Evolutionary conservation across 306 rosid species (phyloP), one percentile per base, ranked within the genome.

Genomic region (Morella rubra): DNA sequence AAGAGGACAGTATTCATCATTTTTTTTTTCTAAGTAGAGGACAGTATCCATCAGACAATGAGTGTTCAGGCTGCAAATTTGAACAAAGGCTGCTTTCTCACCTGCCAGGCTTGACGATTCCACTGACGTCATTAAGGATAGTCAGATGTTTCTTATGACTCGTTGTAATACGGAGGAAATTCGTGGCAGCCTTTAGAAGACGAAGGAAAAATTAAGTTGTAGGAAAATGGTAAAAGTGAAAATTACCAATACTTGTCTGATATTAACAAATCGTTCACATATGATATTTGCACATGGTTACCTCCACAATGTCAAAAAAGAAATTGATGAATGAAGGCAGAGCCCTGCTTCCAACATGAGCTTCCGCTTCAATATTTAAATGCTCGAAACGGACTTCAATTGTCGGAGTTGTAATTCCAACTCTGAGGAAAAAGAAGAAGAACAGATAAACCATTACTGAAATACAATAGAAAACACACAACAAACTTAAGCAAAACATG

Each of bases 51-150:
- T 44, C 5, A 47, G 44, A 49, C 50, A 44, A 59, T n/a, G 67
- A 68, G 44, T 16, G 4, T 11, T 6, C 44, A 62, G 46, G 40
- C 13, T 18, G 8, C 9, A 15, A n/a, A n/a, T 40, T 18, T 2
- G 16, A 8, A 64, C 27, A 24, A 24, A 24, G 27, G 27, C 27
- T 24, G 27, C 27, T 24, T 73, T 76, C 51, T 78, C 61, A 89
- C 96, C 92, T 89, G 5, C 87, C 40, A 46, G 96, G 93, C 77
- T 75, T 93, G 81, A 90, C 81, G 1, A 89, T 86, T 86, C 96
- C 97, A 82, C 85, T 87, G 22, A 87, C 80, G 77, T 87, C 86
- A 60, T 82, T 80, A 18, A 93, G 92, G 40, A 93, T 93, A n/a
- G 73, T 72, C 49, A 85, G 10, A 7, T 73, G 84, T 47, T 47